A percentile compares a stretch with the other conserved stretches of the same genome.
These are phyloP conservation scores for Phyllosticta paracitricarpa DNA, from an alignment of 2,329 filamentous ascomycete genomes.

Conservation along the genomic window DNA sequence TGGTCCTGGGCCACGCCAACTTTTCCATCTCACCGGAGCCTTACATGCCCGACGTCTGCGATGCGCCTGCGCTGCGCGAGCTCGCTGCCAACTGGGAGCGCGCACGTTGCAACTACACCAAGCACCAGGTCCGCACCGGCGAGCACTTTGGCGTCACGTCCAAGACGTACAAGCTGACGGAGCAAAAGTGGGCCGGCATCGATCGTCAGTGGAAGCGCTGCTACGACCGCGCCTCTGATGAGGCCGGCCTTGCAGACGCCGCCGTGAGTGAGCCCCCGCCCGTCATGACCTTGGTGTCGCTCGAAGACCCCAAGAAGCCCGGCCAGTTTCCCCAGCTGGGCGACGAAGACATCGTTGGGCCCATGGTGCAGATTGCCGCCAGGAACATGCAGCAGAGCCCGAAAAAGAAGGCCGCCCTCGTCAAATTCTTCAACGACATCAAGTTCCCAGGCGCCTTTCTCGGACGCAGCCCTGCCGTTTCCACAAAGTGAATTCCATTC, in stretches of 20 bases:
- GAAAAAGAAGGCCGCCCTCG: slow-evolving; percentile 26
- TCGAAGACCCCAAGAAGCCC: slow-evolving; percentile 55
- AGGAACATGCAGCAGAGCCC: slow-evolving; percentile 26
- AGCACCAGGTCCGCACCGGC: slow-evolving; percentile 75
- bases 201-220: slow-evolving; percentile 64
- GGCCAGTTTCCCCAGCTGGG: slow-evolving; percentile 83
- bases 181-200: slow-evolving; percentile 79
- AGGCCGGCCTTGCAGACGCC: slow-evolving; percentile 17
- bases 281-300: slow-evolving; percentile 55
- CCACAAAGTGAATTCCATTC: not conserved
- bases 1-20: slow-evolving; percentile 82
- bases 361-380: slow-evolving; percentile 55
- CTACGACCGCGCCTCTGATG: slow-evolving; percentile 40
- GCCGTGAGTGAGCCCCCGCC: slow-evolving; percentile 48
- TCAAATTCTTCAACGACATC: slow-evolving; percentile 29
- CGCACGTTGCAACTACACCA: slow-evolving; percentile 77
- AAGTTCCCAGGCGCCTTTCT: slow-evolving; percentile 25
- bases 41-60: slow-evolving; percentile 57
- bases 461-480: slow-evolving; percentile 12
- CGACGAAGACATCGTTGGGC: slow-evolving; percentile 86
- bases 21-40: slow-evolving; percentile 79
- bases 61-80: slow-evolving; percentile 50
- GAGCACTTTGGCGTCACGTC: slow-evolving; percentile 88
- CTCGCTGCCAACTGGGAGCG: slow-evolving; percentile 73
- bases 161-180: slow-evolving; percentile 75